Percentiles rank a stretch among this genome's conserved stretches.
These are phyloP conservation scores for Favolaschia claudopus DNA, from an alignment of 768 basidiomycete species.

Conservation along the genomic window DNA sequence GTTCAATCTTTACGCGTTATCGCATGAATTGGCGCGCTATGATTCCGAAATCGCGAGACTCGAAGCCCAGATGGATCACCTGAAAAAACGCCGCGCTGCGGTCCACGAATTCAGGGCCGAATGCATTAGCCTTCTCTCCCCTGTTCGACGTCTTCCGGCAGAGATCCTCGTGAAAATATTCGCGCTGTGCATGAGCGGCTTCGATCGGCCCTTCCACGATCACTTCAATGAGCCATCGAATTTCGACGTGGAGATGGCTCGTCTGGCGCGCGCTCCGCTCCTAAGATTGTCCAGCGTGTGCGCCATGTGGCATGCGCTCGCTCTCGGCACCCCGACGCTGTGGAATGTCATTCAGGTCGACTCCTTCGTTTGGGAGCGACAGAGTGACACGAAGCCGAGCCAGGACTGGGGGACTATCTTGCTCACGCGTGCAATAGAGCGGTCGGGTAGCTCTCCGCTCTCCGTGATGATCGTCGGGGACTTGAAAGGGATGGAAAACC, in stretches of 20 bases:
- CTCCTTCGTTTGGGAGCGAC: background rate
- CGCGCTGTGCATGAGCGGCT: background rate
- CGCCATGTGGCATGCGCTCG: background rate
- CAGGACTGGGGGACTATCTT: background rate
- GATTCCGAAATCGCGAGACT: too few species aligned
- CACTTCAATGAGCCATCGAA: too few species aligned
- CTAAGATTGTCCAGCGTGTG: background rate
- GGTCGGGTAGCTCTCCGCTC: background rate
- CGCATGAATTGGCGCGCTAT: too few species aligned
- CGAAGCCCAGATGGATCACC: too few species aligned
- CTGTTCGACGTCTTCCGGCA: background rate
- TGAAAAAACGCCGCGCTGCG: too few species aligned
- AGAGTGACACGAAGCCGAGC: background rate
- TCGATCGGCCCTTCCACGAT: too few species aligned
- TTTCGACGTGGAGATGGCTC: too few species aligned
- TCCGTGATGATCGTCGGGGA: too few species aligned
- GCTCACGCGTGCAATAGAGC: background rate
- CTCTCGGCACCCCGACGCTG: background rate
- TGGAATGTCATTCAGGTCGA: background rate
- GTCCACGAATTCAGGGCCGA: background rate
- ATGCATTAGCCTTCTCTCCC: background rate
- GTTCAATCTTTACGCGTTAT: too few species aligned
- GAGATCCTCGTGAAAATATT: background rate
- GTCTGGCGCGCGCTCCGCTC: background rate
- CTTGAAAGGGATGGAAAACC: too few species aligned